Conservation (phyloP, 768 basidiomycete species). For the Inosperma sp. region DNA sequence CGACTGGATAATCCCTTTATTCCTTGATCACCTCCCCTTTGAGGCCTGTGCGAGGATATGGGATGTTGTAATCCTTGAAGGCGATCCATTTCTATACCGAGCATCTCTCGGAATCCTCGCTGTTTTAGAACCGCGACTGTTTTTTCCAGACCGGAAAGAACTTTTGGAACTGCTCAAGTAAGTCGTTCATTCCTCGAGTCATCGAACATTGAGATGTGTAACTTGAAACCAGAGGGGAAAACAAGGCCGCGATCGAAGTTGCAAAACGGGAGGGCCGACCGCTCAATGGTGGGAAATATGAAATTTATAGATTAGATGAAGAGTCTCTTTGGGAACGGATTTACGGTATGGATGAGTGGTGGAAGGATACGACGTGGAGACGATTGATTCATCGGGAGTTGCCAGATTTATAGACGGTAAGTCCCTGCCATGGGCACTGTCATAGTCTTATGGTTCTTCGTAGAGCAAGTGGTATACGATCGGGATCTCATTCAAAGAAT, state of each 20-base stretch:
- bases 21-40: slow-evolving; percentile 83
- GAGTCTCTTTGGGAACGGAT: slow-evolving; percentile 83
- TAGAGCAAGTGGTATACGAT: no score
- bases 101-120: slow-evolving; percentile 78
- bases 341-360: slow-evolving; percentile 82
- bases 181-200: slow-evolving; percentile 19
- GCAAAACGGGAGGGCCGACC: slow-evolving; percentile 65
- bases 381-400: slow-evolving; percentile 78
- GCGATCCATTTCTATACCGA: slow-evolving; percentile 86
- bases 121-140: slow-evolving; percentile 78
- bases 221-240: slow-evolving; percentile 58
- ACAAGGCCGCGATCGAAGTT: slow-evolving; percentile 76
- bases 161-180: slow-evolving; percentile 75
- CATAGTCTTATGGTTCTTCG: no score
- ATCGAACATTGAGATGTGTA: slow-evolving; percentile 6
- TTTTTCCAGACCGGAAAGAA: slow-evolving; percentile 81
- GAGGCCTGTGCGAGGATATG: slow-evolving; percentile 86
- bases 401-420: slow-evolving; percentile 53
- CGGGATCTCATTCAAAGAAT: no score
- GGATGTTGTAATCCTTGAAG: slow-evolving; percentile 85
- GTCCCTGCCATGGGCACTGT: no score
- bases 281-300: slow-evolving; percentile 72
- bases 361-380: slow-evolving; percentile 89
- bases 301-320: slow-evolving; percentile 82
- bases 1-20: slow-evolving; percentile 78